Conservation (phyloP, 495 filamentous ascomycete species). For the Cryomyces antarcticus region DNA sequence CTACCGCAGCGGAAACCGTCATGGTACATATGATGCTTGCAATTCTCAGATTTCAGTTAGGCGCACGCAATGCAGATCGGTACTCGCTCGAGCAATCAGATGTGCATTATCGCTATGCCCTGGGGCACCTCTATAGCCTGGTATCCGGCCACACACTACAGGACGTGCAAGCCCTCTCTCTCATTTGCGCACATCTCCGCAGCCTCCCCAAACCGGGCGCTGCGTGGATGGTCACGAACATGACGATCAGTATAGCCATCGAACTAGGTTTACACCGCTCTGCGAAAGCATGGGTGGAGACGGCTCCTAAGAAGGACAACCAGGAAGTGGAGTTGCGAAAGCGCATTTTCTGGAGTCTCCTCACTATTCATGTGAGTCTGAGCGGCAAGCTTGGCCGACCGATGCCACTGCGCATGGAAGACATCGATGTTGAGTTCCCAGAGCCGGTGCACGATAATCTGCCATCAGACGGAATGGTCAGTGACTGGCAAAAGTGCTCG, state of each 20-base stretch:
- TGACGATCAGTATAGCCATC: conserved; percentile 40
- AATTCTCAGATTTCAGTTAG: conserved; percentile 54
- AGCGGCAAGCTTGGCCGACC: conserved; percentile 56
- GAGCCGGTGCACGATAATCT: conserved; percentile 46
- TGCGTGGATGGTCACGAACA: conserved; percentile 39
- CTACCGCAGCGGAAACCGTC: conserved; percentile 43
- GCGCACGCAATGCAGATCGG: conserved; percentile 35
- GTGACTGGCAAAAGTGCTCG: conserved; percentile 33
- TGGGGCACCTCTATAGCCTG: conserved; percentile 45
- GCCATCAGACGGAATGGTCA: conserved; percentile 28
- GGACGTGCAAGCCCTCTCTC: conserved; percentile 46
- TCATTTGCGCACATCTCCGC: conserved; percentile 49
- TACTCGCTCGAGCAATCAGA: conserved; percentile 34
- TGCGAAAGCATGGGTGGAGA: conserved; percentile 36
- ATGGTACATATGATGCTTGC: conserved; percentile 60
- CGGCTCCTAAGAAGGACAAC: conserved; percentile 23
- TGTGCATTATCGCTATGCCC: conserved; percentile 53
- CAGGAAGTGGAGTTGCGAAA: conserved; percentile 57
- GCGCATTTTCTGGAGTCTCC: conserved; percentile 51
- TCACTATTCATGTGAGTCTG: conserved; percentile 39
- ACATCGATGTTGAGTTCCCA: conserved; percentile 59
- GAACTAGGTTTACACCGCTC: conserved; percentile 57
- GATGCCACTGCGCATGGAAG: conserved; percentile 46
- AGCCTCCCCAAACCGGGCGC: conserved; percentile 63
- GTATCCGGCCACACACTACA: conserved; percentile 34